Base-by-base conservation (phyloP, 345 rosid genomes). In the Leavenworthia alabamica region DNA sequence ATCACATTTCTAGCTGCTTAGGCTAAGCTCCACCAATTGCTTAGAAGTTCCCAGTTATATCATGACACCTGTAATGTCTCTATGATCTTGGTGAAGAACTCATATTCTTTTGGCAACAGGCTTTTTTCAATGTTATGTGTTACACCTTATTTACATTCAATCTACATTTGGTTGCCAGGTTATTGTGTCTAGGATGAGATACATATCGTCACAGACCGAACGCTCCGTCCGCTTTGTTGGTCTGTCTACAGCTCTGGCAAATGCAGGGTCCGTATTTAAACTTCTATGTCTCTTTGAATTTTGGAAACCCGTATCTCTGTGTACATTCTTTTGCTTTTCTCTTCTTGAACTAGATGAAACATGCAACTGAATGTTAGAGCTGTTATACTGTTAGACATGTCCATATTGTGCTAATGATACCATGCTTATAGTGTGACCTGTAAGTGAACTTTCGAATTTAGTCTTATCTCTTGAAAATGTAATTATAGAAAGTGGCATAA, bases 161-260 rank as follows among this genome's bases (percentile, higher is more conserved):
- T 5, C 26, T 39, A 57, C 60, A 49, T 48, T 58, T 41, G 56
- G 15, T 72, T 47, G 74, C 29, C 71, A 92, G 98, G 98, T 92
- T 53, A 92, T 92, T 78, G 98, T 92, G 64, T 92, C 98, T 44
- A 89, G 98, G 71, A 92, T 92, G 98, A 83, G 98, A 75, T 92
- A 92, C 62, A 89, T 92, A 75, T 89, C 98, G 51, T 92, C 98
- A n/a, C 97, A 89, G 80, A 92, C 98, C 56, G 97, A 92, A 55
- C 95, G 93, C 37, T 63, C 85, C 0, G 85, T 92, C 36, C 92
- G 98, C 54, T 92, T 92, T 63, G 80, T 92, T 43, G 98, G 98
- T 52, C 95, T 92, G 62, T 92, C 98, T 27, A 92, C 98, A 41
- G 98, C 98, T 71, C 77, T 92, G 71, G 98, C 98, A 56, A 92